Evolutionary conservation across 345 rosid species (phyloP), one percentile per base, ranked within the genome.

Genomic region (Pseudoturritis turrita): DNA sequence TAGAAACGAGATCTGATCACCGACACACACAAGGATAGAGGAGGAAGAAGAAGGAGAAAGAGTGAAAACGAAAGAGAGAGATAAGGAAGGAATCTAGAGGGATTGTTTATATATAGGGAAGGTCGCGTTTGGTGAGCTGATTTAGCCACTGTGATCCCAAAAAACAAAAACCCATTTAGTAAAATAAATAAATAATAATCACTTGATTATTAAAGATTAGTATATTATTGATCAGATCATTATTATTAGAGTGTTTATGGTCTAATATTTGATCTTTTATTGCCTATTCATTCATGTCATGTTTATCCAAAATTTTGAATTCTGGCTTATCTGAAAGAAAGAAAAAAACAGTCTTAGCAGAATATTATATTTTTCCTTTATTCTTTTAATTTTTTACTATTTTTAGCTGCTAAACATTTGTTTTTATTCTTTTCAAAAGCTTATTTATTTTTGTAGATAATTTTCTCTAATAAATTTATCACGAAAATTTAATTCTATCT

Each of bases 1-100:
- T n/a, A 54, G 55, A 45, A n/a, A 26, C n/a, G 57, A 85, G 87
- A 84, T 75, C 87, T 80, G 81, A 73, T 72, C 86, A 85, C 87
- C 88, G 86, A 83, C 89, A 82, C 66, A 68, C n/a, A 65, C 1
- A 72, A 23, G 61, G 61, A 71, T 26, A 50, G 22, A 43, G 56
- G 18, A 2, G 15, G 41, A 41, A 12, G 54, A 4, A 18, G 52
- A 33, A 49, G 70, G 22, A 2, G 11, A 51, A n/a, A 56, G 73
- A 76, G 71, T 61, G 68, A 70, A 47, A 58, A 52, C 6, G 31
- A 72, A 33, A 45, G 62, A 19, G 22, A 62, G 77, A 46, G 73
- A 76, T 44, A 43, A 50, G 79, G 82, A 85, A 70, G 77, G 74
- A 77, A 81, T 82, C 79, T 68, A 83, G 79, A 52, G 22, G 2